These are phyloP conservation scores for Pythium rhizo-oryzae DNA, from an alignment of 352 stramenopile genomes.

Conservation along the genomic window DNA sequence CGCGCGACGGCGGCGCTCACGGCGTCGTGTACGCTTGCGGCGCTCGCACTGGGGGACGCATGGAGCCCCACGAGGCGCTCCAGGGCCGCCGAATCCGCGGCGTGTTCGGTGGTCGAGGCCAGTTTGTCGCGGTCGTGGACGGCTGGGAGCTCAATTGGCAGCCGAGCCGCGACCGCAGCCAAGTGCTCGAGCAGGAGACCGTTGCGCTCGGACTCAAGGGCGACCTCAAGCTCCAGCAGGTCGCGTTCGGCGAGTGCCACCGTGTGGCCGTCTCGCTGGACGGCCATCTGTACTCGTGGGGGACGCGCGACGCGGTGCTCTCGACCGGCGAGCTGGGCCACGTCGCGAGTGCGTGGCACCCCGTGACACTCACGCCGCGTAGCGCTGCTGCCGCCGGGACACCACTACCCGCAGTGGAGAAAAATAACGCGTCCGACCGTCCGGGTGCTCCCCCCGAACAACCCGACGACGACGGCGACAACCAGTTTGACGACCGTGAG, in stretches of 20 bases:
- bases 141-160: slow-evolving; percentile 60
- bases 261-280: slow-evolving; percentile 60
- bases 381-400: neutral
- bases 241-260: slow-evolving; percentile 60
- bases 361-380: slow-evolving; percentile 16
- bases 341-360: slow-evolving; percentile 15
- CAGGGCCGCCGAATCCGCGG: slow-evolving; percentile 51
- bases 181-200: slow-evolving; percentile 39
- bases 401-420: neutral
- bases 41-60: slow-evolving; percentile 34
- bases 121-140: slow-evolving; percentile 58
- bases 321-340: slow-evolving; percentile 50
- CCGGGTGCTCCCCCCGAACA: neutral
- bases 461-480: neutral
- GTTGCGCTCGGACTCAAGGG: slow-evolving; percentile 37
- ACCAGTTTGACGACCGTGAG: slow-evolving; percentile 15
- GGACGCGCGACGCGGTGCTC: slow-evolving; percentile 30
- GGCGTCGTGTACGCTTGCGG: slow-evolving; percentile 59
- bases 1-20: slow-evolving; percentile 29
- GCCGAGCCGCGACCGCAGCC: slow-evolving; percentile 7
- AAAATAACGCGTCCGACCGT: neutral
- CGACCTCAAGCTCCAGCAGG: slow-evolving; percentile 53
- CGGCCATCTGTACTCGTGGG: slow-evolving; percentile 71
- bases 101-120: slow-evolving; percentile 51
- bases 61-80: slow-evolving; percentile 35